Evolutionary conservation across 352 stramenopile genomes (phyloP), one percentile per base, ranked within the genome.

Genomic region (Saprolegnia parasitica): DNA sequence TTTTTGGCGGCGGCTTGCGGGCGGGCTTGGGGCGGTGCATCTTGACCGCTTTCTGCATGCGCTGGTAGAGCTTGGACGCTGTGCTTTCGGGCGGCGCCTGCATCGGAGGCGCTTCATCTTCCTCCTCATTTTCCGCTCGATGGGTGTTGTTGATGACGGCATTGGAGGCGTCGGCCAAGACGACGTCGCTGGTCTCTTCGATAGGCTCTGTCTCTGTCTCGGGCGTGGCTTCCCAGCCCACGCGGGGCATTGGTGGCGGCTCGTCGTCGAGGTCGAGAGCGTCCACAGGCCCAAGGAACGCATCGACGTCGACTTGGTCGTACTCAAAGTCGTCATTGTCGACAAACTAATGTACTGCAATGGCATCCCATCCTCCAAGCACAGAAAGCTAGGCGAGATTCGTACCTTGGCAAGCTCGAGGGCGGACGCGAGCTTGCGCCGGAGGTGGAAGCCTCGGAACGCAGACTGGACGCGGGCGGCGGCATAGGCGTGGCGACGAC

Each of bases 361-460:
- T 40, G 21, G 40, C 11, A n/a, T 39, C n/a, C n/a, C n/a, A n/a
- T n/a, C n/a, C n/a, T n/a, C n/a, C n/a, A n/a, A n/a, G n/a, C n/a
- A n/a, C n/a, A n/a, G n/a, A n/a, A n/a, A n/a, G n/a, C n/a, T n/a
- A n/a, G n/a, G n/a, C n/a, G n/a, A n/a, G n/a, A n/a, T n/a, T n/a
- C n/a, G n/a, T 11, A 68, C 50, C 6, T 78, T 76, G 0, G 81
- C 82, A 32, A 89, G 68, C 23, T 80, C 79, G 10, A 91, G 56
- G 8, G 84, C 84, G 29, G 85, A 79, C 20, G 77, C 75, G 63
- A 88, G 89, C 64, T 87, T 90, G 9, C 80, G 76, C 4, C 84
- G 80, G 5, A 90, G 78, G 52, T 82, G 73, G 61, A 88, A 90
- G 10, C 84, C 84, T 23, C 84, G 79, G 56, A 86, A 90, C n/a